These are phyloP conservation scores for Gigaspora rosea DNA, from an alignment of 192 early-diverging fungal species.

Conservation along the genomic window DNA sequence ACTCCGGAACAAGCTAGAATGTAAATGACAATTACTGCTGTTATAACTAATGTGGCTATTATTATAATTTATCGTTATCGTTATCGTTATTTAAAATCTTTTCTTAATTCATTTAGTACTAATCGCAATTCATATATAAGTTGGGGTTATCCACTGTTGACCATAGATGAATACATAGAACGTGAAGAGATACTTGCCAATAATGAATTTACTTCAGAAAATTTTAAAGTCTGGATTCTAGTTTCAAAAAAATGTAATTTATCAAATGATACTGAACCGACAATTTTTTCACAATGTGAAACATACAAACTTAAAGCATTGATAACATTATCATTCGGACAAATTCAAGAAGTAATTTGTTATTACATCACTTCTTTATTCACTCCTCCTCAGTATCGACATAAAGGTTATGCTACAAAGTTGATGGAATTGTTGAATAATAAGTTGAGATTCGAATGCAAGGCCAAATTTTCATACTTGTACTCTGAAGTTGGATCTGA, in stretches of 20 bases:
- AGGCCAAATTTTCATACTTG: slow-evolving; percentile 13
- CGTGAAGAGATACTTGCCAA: neutral
- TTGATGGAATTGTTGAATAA: neutral
- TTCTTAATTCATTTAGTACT: neutral
- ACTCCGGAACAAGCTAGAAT: neutral
- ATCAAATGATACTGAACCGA: neutral
- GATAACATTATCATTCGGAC: neutral
- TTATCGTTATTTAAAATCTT: neutral
- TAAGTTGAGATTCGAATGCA: neutral
- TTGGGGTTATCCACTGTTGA: neutral
- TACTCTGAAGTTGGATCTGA: slow-evolving; percentile 2
- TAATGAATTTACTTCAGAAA: slow-evolving; percentile 4
- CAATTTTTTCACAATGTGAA: slow-evolving; percentile 4
- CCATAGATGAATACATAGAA: slow-evolving; percentile 12
- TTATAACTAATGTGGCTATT: neutral
- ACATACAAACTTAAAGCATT: slow-evolving; percentile 17
- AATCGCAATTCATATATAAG: neutral
- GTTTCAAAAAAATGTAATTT: neutral
- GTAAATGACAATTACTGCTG: neutral
- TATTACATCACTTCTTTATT: slow-evolving; percentile 8
- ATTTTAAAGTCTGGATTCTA: slow-evolving; percentile 9
- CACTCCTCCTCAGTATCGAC: neutral
- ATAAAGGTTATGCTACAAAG: slow-evolving; percentile 18
- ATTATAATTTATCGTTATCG: neutral
- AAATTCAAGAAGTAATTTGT: neutral